phyloP scores from a whole-genome alignment of 148 eudicot species.

The Polygonum aviculare region DNA sequence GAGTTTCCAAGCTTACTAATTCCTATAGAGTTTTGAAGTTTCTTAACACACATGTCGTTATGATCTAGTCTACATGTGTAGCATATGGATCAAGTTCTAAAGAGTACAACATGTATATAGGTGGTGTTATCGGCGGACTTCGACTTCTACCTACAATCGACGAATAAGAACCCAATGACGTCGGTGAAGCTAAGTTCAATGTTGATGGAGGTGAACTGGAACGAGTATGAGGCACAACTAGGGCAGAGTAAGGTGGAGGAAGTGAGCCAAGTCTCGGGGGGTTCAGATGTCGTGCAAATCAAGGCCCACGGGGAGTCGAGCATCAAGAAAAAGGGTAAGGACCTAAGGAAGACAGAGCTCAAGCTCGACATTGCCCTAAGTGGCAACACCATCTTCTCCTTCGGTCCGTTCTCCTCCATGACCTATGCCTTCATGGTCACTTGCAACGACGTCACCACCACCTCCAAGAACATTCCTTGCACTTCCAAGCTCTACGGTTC shows the following conservation, averaged over 20 bases:
- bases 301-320: slow-evolving; percentile 27
- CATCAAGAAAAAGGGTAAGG: slow-evolving; percentile 14
- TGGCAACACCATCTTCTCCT: slow-evolving; percentile 23
- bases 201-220: slow-evolving; percentile 30
- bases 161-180: slow-evolving; percentile 20
- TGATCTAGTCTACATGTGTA: too few species aligned
- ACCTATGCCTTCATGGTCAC: slow-evolving; percentile 21
- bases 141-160: slow-evolving; percentile 17
- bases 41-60: too few species aligned
- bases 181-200: slow-evolving; percentile 20
- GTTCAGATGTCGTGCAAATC: slow-evolving; percentile 15
- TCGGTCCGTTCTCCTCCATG: slow-evolving; percentile 25
- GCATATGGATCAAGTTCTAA: background rate
- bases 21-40: too few species aligned
- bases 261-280: slow-evolving; percentile 16
- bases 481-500: slow-evolving; percentile 20
- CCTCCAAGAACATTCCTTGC: slow-evolving; percentile 19
- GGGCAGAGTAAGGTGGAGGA: slow-evolving; percentile 22
- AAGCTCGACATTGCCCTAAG: slow-evolving; percentile 25
- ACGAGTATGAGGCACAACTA: slow-evolving; percentile 20
- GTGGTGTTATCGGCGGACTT: slow-evolving; percentile 24
- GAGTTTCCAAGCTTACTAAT: too few species aligned
- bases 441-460: slow-evolving; percentile 18
- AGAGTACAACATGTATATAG: background rate
- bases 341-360: slow-evolving; percentile 18